Evolutionary conservation across 208 protist genomes (phyloP).

Genomic region (Leishmania amazonensis): DNA sequence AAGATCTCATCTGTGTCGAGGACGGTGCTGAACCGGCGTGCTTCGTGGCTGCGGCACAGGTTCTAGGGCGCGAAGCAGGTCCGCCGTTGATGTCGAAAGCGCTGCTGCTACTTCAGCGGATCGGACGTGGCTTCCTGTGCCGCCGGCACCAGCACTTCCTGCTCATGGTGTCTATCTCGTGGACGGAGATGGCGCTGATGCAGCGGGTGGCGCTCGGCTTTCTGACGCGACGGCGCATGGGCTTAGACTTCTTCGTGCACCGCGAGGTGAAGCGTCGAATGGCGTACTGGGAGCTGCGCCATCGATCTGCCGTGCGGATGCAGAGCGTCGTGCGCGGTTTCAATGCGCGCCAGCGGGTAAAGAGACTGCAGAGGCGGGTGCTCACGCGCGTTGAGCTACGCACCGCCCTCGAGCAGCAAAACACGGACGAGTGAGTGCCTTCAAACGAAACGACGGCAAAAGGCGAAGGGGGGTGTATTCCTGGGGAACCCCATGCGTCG

Average conservation of each 20-base stretch:
- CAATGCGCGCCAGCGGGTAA: slow-evolving; percentile 43
- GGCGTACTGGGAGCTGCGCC: slow-evolving; percentile 45
- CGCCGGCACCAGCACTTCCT: slow-evolving; percentile 45
- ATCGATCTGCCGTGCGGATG: slow-evolving; percentile 39
- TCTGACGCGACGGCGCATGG: slow-evolving; percentile 31
- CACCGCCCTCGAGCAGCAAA: slow-evolving; percentile 39
- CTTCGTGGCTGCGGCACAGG: slow-evolving; percentile 21
- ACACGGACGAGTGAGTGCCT: slow-evolving; percentile 28
- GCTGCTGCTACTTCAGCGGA: slow-evolving; percentile 38
- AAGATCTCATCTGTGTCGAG: slow-evolving; percentile 13
- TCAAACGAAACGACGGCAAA: neutral
- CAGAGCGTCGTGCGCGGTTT: slow-evolving; percentile 56
- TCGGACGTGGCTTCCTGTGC: slow-evolving; percentile 44
- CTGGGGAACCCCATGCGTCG: neutral
- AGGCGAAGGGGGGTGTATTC: no score
- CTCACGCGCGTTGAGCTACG: slow-evolving; percentile 48
- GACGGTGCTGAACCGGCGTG: slow-evolving; percentile 13
- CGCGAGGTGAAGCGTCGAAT: slow-evolving; percentile 27
- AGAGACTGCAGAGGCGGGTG: slow-evolving; percentile 47
- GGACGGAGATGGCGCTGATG: slow-evolving; percentile 40
- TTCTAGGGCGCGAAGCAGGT: slow-evolving; percentile 12
- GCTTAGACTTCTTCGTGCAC: slow-evolving; percentile 33
- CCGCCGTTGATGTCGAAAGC: slow-evolving; percentile 21
- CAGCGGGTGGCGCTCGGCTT: slow-evolving; percentile 49
- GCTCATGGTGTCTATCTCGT: slow-evolving; percentile 36